Evolutionary conservation across 768 basidiomycete genomes (phyloP).

Genomic region (Boletus bicolor): DNA sequence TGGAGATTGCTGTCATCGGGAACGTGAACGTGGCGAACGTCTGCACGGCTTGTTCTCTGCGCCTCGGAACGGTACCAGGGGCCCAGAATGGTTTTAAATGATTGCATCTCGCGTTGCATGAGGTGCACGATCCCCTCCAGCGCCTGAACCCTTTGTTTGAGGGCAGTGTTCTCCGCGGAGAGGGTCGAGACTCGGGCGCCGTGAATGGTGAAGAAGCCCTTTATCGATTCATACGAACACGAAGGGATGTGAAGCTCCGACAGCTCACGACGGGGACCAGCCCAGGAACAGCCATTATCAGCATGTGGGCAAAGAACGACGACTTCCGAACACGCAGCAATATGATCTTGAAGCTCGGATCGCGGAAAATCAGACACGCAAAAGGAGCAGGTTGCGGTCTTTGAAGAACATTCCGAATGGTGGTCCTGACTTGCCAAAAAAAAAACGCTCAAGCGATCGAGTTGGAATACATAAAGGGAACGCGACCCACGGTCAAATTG

Average conservation of each 20-base stretch:
- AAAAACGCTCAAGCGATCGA: constrained; percentile 1
- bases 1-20: constrained; percentile 10
- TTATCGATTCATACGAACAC: constrained; percentile 61
- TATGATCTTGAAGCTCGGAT: constrained; percentile 35
- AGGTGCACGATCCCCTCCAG: constrained; percentile 54
- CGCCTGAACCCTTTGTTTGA: constrained; percentile 55
- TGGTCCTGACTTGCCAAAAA: constrained; percentile 35
- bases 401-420: constrained; percentile 36
- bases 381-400: constrained; percentile 36
- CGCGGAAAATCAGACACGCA: constrained; percentile 39
- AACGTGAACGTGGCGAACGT: constrained; percentile 8
- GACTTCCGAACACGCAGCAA: constrained; percentile 37
- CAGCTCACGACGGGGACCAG: constrained; percentile 40
- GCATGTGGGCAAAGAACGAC: constrained; percentile 45
- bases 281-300: constrained; percentile 53
- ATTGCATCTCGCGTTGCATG: constrained; percentile 55
- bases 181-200: constrained; percentile 40
- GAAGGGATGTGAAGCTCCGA: constrained; percentile 35
- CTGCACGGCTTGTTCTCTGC: constrained; percentile 20
- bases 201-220: constrained; percentile 53
- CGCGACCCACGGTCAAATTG: constrained; percentile 37
- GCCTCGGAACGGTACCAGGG: constrained; percentile 54
- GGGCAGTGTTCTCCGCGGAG: constrained; percentile 59
- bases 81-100: constrained; percentile 56
- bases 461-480: background rate